Conservation (phyloP, 225 moss, liverwort and hornwort genomes). For the Rhytidiadelphus loreus region DNA sequence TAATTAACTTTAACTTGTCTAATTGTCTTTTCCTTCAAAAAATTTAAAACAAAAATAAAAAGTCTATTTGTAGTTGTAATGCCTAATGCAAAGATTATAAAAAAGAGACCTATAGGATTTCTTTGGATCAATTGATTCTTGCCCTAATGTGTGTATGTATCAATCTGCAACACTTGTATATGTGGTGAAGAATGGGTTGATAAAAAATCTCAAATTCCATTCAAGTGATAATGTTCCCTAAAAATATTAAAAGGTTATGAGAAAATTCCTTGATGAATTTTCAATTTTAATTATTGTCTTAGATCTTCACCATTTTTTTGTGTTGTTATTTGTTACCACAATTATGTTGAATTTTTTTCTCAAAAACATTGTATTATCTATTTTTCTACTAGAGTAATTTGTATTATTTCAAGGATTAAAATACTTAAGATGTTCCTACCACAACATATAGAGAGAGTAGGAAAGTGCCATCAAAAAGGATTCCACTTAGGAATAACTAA, state of each 20-base stretch:
- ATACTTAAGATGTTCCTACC: background rate
- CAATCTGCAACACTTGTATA: background rate
- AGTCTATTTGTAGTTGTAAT: no score
- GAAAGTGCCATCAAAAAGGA: background rate
- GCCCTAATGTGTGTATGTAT: no score
- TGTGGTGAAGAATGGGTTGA: background rate
- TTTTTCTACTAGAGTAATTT: background rate
- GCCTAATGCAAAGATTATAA: no score
- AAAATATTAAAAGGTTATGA: background rate
- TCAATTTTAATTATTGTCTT: background rate
- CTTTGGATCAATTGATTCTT: no score
- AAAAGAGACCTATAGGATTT: no score
- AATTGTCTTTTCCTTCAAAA: no score
- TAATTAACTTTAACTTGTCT: no score
- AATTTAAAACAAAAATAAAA: no score
- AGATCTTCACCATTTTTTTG: background rate
- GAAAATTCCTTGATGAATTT: background rate
- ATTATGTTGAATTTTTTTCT: background rate
- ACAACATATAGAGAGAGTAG: background rate
- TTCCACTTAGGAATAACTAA: background rate
- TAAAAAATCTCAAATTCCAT: background rate
- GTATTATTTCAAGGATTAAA: background rate
- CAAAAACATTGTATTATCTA: background rate
- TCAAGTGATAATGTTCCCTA: background rate
- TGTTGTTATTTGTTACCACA: background rate